Evolutionary conservation across 768 basidiomycete genomes (phyloP).

Genomic region (Boletus rex-veris): DNA sequence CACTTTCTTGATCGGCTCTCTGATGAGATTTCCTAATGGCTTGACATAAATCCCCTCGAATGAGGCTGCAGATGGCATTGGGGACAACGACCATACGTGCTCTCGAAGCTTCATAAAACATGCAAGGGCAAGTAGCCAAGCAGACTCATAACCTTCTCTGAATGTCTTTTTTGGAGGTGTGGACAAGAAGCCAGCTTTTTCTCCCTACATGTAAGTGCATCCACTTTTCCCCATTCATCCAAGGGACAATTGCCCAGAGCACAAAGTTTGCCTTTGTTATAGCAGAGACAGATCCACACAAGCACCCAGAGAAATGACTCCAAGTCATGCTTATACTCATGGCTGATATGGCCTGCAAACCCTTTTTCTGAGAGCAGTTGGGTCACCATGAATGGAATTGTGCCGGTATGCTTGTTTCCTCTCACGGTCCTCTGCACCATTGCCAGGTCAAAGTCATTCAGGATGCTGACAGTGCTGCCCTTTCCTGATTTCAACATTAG

Average conservation of each 20-base stretch:
- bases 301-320: not conserved
- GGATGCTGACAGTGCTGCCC: too few relatives aligned
- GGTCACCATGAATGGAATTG: not conserved
- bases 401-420: not conserved
- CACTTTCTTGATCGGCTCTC: too few relatives aligned
- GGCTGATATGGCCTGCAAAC: not conserved
- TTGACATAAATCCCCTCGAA: too few relatives aligned
- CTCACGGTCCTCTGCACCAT: too few relatives aligned
- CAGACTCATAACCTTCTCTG: not conserved
- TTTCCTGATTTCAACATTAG: too few relatives aligned
- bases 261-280: not conserved
- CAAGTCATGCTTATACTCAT: not conserved
- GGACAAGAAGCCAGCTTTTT: not conserved
- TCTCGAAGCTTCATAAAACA: too few relatives aligned
- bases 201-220: not conserved
- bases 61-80: too few relatives aligned
- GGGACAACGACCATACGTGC: too few relatives aligned
- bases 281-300: not conserved
- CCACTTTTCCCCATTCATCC: not conserved
- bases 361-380: not conserved
- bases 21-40: too few relatives aligned
- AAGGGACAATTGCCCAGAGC: not conserved
- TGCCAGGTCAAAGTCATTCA: too few relatives aligned
- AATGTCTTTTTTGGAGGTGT: too few relatives aligned
- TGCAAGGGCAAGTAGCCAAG: too few relatives aligned